Base-by-base conservation (phyloP, 2,329 filamentous ascomycete species). In the Arachnopeziza araneosa region DNA sequence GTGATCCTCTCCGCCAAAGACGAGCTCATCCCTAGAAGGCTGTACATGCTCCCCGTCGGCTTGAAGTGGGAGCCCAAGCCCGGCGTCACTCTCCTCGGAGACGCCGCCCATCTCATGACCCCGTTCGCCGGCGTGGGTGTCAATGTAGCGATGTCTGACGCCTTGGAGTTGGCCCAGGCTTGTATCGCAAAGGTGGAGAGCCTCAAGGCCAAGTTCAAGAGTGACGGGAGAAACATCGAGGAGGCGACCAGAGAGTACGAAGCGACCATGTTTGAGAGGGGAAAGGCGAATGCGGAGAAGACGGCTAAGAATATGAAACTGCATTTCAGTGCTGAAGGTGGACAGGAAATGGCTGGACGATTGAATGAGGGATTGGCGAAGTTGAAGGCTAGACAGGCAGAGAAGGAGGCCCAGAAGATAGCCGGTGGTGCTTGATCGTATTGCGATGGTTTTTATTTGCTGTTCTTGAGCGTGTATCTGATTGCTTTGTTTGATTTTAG, bases 71-170 rank as follows among this genome's bases (percentile, higher is more conserved):
- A 60, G 22, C 61, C 69, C n/a, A 66, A 69, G 7, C 58, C 71
- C 4, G 78, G 78, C 1, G 70, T 79, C 17, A 79, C 80, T 1
- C 69, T 83, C 23, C 65, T 81, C 10, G 80, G 80, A 1, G 78
- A 82, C 65, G 76, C 79, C 3, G 79, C 79, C 7, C 78, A 82
- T 67, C 59, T 80, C 2, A 78, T 79, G 75, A 76, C 76, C 1
- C 76, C 77, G 0, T 78, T 77, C 61, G 75, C 75, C 0, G 79
- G 80, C 1, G 78, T 78, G 24, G 79, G 79, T 1, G 79, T 81
- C 17, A 81, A 82, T 64, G 65, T 75, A 2, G 77, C 75, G 1
- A 76, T 81, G 75, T 68, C 69, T 10, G 79, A 81, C 69, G 72
- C 77, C 2, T 59, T 78, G 36, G 68, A 76, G 10, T 68, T 82